Evolutionary conservation across 73 alveolate species (phyloP).

Genomic region (Tetrahymena borealis): DNA sequence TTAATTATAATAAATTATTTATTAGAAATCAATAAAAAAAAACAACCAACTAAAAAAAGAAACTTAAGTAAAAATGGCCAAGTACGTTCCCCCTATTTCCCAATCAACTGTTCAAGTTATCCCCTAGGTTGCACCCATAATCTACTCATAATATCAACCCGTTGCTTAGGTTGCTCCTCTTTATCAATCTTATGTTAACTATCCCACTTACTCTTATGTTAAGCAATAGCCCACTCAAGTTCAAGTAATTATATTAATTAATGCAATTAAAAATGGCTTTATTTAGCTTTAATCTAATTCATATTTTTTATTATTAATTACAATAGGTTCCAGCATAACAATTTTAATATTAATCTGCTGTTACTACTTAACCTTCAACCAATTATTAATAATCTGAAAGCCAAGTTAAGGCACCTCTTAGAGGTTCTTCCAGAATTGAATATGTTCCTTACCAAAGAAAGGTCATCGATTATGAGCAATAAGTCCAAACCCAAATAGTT

Average conservation of each 20-base stretch:
- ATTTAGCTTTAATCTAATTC: too few species aligned
- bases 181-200: not conserved
- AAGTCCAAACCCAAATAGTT: constrained; percentile 24
- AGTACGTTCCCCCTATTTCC: too few species aligned
- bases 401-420: not conserved
- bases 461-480: constrained; percentile 19
- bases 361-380: not conserved
- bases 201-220: not conserved
- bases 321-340: too few species aligned
- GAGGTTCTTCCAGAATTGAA: constrained; percentile 44
- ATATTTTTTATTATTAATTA: too few species aligned
- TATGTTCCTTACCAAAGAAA: constrained; percentile 34
- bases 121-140: not conserved
- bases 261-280: too few species aligned
- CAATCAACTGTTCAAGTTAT: not conserved
- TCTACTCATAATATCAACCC: not conserved
- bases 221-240: not conserved
- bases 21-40: too few species aligned
- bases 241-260: too few species aligned
- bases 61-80: too few species aligned
- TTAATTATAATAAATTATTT: too few species aligned
- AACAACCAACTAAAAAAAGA: too few species aligned
- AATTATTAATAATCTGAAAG: not conserved
- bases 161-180: not conserved
- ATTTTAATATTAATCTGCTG: not conserved